Base-by-base conservation (phyloP, 2,329 filamentous ascomycete genomes). In the Alternaria angustiovoidea region DNA sequence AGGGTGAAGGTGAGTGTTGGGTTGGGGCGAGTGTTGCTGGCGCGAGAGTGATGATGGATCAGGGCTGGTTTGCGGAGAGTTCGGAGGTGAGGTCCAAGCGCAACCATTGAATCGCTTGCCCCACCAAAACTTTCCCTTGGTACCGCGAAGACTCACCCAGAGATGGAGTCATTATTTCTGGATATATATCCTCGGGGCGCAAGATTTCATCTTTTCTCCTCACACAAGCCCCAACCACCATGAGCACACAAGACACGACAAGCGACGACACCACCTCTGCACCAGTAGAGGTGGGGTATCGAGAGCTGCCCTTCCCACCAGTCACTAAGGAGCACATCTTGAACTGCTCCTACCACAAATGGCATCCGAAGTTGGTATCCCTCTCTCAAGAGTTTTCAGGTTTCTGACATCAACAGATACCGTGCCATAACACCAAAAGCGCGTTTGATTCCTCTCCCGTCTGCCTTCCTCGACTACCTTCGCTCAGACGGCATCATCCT, bases 401-500 rank as follows among this genome's bases (percentile, higher is more conserved):
- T 38, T 18, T 22, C 20, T 47, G 24, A 53, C 3, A 1, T 20
- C 16, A 44, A n/a, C 53, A 92, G 88, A 78, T 97, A 96, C 76
- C 90, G 92, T 61, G 83, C 87, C 7, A 86, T 92, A 48, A 93
- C 93, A 34, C 91, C 96, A 43, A 95, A 94, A 81, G 93, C 94
- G 2, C 88, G 91, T 30, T 88, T 96, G 41, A 90, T 99, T 52
- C 89, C 91, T 1, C 85, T 99, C 6, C 86, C 91, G 0, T 78
- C 85, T 4, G 84, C 88, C 4, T 97, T 98, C 75, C 81, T 98
- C 51, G 84, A 90, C 52, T 99, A 98, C 78, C 88, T 99, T 26
- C 91, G 91, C 62, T 91, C 93, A 73, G 95, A 99, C 74, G 94
- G 95, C 67, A 98, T 99, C 70, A 84, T 97, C 51, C 85, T 99